These are phyloP conservation scores for Histomonas meleagridis DNA, from an alignment of 208 protist species.

Conservation along the genomic window DNA sequence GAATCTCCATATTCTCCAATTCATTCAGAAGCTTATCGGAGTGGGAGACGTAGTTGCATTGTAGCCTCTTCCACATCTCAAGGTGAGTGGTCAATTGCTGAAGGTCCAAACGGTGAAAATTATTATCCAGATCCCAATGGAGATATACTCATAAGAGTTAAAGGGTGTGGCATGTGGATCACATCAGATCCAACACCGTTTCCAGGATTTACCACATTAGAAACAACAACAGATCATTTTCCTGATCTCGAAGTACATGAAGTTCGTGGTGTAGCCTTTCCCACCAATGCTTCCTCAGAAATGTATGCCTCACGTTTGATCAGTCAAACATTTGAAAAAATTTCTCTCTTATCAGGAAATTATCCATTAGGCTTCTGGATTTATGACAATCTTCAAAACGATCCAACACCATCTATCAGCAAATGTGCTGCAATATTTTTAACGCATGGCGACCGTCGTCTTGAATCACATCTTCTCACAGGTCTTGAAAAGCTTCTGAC, in stretches of 20 bases:
- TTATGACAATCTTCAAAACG: background rate
- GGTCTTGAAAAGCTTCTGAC: background rate
- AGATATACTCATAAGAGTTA: background rate
- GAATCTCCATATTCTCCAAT: background rate
- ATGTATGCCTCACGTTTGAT: background rate
- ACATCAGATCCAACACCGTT: background rate
- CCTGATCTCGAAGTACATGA: background rate
- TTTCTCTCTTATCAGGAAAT: background rate
- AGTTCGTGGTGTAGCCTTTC: background rate
- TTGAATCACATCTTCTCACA: background rate
- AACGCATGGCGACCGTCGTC: background rate
- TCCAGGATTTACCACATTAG: background rate
- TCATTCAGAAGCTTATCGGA: background rate
- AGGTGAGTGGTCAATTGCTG: background rate
- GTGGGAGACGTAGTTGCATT: background rate
- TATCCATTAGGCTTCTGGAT: conserved; percentile 6
- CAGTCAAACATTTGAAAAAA: background rate
- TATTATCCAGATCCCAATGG: background rate
- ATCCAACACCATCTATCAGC: background rate
- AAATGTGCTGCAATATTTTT: background rate
- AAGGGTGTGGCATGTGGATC: conserved; percentile 9
- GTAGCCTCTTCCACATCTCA: background rate
- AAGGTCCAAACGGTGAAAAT: background rate
- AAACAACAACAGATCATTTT: background rate
- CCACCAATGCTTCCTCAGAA: background rate